phyloP scores from a whole-genome alignment of 208 protist species.

The Crithidia acanthocephali region DNA sequence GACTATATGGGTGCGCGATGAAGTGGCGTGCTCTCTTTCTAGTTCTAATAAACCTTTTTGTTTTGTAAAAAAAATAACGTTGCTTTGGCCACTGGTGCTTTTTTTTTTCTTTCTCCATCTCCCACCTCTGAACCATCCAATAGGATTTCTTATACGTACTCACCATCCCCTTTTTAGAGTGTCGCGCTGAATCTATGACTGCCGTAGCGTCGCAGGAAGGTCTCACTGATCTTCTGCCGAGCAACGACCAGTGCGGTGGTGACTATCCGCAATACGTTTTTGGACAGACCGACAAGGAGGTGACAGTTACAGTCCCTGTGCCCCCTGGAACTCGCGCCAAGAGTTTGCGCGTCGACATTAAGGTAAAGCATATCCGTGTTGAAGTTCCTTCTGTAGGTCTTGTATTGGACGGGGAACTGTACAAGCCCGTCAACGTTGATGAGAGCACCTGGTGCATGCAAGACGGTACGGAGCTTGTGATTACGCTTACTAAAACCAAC shows the following conservation, averaged over 20 bases:
- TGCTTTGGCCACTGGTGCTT: no score
- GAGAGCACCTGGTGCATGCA: constrained; percentile 89
- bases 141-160: no score
- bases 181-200: constrained; percentile 39
- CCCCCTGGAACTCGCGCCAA: constrained; percentile 54
- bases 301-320: constrained; percentile 70
- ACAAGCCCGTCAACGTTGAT: constrained; percentile 73
- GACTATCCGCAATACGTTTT: constrained; percentile 82
- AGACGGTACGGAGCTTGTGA: constrained; percentile 61
- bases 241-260: constrained; percentile 86
- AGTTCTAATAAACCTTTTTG: no score
- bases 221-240: constrained; percentile 73
- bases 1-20: no score
- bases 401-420: constrained; percentile 76
- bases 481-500: constrained; percentile 83
- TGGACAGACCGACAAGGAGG: constrained; percentile 79
- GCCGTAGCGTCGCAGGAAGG: constrained; percentile 63
- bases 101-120: no score
- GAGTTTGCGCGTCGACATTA: constrained; percentile 67
- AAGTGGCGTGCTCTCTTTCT: no score
- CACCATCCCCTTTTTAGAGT: no score
- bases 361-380: constrained; percentile 43
- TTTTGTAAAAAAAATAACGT: no score
- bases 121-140: no score
- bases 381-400: constrained; percentile 46